Conservation (phyloP, 805 yeast genomes). For the Lipomyces chichibuensis region DNA sequence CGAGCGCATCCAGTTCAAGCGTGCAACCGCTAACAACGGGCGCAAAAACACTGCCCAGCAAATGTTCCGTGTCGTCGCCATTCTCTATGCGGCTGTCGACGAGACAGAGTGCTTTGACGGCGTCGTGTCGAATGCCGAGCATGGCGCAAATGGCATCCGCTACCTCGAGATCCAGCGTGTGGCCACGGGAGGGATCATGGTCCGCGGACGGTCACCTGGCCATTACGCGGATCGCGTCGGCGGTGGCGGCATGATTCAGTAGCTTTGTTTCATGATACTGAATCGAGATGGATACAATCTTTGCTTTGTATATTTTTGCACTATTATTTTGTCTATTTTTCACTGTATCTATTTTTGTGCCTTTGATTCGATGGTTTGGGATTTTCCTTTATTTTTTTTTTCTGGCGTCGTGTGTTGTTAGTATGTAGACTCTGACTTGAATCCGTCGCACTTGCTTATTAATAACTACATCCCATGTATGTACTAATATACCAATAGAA, state of each 20-base stretch:
- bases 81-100: conserved; percentile 24
- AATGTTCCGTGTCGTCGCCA: conserved; percentile 19
- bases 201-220: conserved; percentile 35
- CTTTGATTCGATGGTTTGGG: neutral
- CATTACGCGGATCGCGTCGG: conserved; percentile 22
- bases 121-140: conserved; percentile 59
- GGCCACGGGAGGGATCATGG: conserved; percentile 30
- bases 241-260: conserved; percentile 3
- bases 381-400: too few relatives aligned
- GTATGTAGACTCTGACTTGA: neutral
- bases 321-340: neutral
- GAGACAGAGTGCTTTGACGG: conserved; percentile 4
- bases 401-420: too few relatives aligned
- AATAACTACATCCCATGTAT: neutral
- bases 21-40: conserved; percentile 41
- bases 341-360: neutral
- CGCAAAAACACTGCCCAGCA: conserved; percentile 33
- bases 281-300: too few relatives aligned
- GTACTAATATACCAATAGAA: neutral
- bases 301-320: neutral
- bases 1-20: conserved; percentile 36
- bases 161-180: conserved; percentile 28
- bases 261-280: neutral
- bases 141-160: conserved; percentile 45
- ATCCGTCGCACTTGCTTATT: neutral